Evolutionary conservation across 139 green algal genomes (phyloP).

Genomic region (Mychonastes homosphaera): DNA sequence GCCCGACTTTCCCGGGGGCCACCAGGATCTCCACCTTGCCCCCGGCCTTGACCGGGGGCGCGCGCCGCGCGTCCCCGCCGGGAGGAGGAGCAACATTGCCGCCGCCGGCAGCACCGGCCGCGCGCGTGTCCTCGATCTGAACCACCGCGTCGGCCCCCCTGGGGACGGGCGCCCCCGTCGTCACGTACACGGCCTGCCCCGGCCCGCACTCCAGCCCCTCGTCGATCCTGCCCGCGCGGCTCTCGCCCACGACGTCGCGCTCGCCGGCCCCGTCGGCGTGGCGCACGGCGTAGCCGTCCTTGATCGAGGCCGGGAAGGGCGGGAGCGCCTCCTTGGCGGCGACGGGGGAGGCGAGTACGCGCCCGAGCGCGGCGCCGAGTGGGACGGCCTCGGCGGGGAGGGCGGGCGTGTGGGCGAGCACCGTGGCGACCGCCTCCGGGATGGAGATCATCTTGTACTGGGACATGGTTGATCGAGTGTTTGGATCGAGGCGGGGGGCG

Average conservation of each 20-base stretch:
- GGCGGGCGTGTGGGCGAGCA: constrained; percentile 41
- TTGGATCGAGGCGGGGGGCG: too few species aligned
- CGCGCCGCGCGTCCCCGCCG: constrained; percentile 12
- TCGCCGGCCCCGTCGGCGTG: constrained; percentile 63
- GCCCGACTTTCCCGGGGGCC: constrained; percentile 31
- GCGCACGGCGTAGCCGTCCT: constrained; percentile 90
- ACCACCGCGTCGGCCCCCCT: constrained; percentile 48
- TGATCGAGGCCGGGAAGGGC: constrained; percentile 87
- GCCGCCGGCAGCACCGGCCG: constrained; percentile 12
- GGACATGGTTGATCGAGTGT: too few species aligned
- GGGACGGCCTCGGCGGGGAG: constrained; percentile 37
- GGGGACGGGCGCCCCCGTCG: constrained; percentile 59
- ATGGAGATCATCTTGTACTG: constrained; percentile 74
- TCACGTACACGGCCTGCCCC: constrained; percentile 82
- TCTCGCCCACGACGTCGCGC: constrained; percentile 65
- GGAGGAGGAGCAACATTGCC: background rate
- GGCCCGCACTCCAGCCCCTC: constrained; percentile 21
- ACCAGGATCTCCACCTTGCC: too few species aligned
- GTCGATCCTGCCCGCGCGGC: constrained; percentile 49
- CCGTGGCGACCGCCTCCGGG: constrained; percentile 55
- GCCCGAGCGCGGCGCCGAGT: constrained; percentile 37
- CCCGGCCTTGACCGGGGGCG: constrained; percentile 54
- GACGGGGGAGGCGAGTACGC: constrained; percentile 61
- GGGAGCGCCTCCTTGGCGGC: constrained; percentile 66
- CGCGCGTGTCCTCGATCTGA: constrained; percentile 71